Conservation (phyloP, 352 stramenopile species). For the Pythium apleroticum region DNA sequence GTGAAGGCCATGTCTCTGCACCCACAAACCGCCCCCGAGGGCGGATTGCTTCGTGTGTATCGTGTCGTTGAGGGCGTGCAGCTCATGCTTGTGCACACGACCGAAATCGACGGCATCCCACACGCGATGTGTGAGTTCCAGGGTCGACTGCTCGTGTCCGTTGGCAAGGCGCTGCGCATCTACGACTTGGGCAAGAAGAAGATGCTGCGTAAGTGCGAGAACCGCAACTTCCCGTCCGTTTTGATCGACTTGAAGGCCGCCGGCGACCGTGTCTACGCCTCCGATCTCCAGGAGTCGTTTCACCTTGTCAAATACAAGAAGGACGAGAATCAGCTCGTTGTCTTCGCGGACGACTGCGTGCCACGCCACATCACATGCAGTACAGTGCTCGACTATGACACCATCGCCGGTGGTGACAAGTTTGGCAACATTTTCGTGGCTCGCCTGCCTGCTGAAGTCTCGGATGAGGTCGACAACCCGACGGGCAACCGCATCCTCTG, state of each 20-base stretch:
- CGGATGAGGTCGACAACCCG: constrained; percentile 96
- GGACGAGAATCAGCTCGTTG: constrained; percentile 94
- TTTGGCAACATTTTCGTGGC: constrained; percentile 99
- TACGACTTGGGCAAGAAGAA: constrained; percentile 99
- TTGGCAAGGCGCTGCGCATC: constrained; percentile 95
- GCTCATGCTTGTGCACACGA: constrained; percentile 96
- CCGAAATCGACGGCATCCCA: constrained; percentile 95
- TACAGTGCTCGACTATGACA: constrained; percentile 97
- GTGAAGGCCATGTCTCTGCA: constrained; percentile 96
- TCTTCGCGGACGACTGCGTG: constrained; percentile 96
- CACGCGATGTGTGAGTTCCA: constrained; percentile 98
- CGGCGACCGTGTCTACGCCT: constrained; percentile 95
- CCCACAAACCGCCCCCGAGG: constrained; percentile 61
- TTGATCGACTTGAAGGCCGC: constrained; percentile 94
- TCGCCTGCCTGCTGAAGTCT: constrained; percentile 90
- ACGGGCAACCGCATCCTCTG: constrained; percentile 96
- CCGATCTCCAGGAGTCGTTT: constrained; percentile 95
- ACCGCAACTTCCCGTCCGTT: constrained; percentile 91
- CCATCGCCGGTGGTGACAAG: constrained; percentile 97
- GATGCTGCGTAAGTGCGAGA: constrained; percentile 98
- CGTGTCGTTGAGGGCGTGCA: constrained; percentile 91
- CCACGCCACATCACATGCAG: constrained; percentile 82
- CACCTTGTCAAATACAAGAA: constrained; percentile 98
- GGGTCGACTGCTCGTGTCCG: constrained; percentile 95
- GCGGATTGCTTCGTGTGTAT: constrained; percentile 91